Evolutionary conservation across 164 flowering plant genomes (phyloP).

Genomic region (Dillenia turbinata): DNA sequence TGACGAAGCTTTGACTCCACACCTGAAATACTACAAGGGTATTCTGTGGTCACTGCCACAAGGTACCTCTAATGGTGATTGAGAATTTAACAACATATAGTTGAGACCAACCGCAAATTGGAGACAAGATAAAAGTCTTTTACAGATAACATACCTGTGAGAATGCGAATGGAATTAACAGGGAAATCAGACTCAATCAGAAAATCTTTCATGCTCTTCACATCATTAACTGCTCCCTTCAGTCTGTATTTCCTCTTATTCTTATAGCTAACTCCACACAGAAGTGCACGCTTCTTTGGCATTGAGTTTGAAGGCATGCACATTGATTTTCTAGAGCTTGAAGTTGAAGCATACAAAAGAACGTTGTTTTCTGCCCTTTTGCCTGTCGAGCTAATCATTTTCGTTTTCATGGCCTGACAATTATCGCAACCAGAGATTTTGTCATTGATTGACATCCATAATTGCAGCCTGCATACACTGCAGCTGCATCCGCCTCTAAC

Average conservation of each 20-base stretch:
- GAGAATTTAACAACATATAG: too few relatives aligned
- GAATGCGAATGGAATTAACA: conserved; percentile 12
- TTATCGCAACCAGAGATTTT: conserved; percentile 11
- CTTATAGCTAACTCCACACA: conserved; percentile 49
- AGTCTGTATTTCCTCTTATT: conserved; percentile 23
- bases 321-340: not conserved
- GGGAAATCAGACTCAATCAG: conserved; percentile 32
- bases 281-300: conserved; percentile 48
- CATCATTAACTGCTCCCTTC: conserved; percentile 49
- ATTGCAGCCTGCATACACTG: conserved; percentile 12
- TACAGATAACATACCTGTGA: conserved; percentile 10
- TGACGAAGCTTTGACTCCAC: too few relatives aligned
- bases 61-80: too few relatives aligned
- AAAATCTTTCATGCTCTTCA: conserved; percentile 41
- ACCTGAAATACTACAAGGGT: too few relatives aligned
- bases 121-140: not conserved
- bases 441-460: conserved; percentile 15
- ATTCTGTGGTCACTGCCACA: too few relatives aligned
- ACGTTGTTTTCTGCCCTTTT: not conserved
- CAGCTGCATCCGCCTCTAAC: conserved; percentile 13
- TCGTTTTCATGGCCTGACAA: conserved; percentile 10
- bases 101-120: too few relatives aligned
- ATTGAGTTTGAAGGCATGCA: conserved; percentile 11
- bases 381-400: conserved; percentile 7
- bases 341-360: not conserved